A percentile compares a stretch with the other conserved stretches of the same genome.
Conservation (phyloP, 2,329 filamentous ascomycete genomes). For the Eutypa lata region DNA sequence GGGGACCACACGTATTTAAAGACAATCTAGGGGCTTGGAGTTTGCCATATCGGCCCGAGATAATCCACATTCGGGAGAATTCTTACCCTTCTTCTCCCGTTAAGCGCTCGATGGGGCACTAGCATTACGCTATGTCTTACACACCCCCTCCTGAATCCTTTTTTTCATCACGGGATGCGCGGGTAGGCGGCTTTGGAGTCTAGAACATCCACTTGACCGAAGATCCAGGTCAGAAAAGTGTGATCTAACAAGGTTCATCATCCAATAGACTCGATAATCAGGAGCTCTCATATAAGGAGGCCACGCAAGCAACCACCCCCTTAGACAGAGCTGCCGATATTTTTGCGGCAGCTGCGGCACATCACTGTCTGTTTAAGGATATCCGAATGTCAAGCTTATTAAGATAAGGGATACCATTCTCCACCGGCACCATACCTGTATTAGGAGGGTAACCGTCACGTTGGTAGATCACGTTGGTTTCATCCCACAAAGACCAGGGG, state of each 20-base stretch:
- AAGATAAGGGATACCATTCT: not conserved
- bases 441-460: not conserved
- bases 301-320: not conserved
- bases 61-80: not conserved
- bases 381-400: not conserved
- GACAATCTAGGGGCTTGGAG: not conserved
- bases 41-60: no score
- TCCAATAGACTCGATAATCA: not conserved
- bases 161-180: not conserved
- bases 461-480: not conserved
- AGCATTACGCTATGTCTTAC: not conserved
- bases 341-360: no score
- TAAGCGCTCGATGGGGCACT: not conserved
- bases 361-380: not conserved
- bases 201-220: not conserved
- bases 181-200: not conserved
- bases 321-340: not conserved
- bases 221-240: not conserved
- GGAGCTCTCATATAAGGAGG: not conserved
- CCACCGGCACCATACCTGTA: not conserved
- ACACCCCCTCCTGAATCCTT: not conserved
- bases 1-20: not conserved
- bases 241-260: not conserved
- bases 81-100: not conserved
- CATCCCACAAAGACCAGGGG: not conserved